phyloP scores from a whole-genome alignment of 352 stramenopile genomes.

The Thalassiosira mediterranea region DNA sequence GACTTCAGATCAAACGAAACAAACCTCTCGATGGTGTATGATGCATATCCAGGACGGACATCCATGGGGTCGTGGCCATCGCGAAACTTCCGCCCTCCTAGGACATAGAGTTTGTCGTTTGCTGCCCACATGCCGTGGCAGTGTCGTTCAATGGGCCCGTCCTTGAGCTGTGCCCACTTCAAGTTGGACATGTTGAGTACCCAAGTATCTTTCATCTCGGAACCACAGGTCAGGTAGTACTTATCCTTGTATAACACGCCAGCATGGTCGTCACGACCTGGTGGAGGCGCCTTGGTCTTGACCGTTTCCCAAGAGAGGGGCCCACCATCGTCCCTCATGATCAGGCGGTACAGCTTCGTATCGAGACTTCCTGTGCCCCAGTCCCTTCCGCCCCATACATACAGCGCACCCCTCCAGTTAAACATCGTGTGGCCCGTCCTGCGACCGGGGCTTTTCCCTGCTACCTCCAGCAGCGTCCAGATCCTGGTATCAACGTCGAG shows the following conservation, averaged over 20 bases:
- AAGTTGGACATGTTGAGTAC: constrained; percentile 20
- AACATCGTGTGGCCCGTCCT: constrained; percentile 33
- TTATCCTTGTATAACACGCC: constrained; percentile 40
- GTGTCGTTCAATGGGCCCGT: constrained; percentile 10
- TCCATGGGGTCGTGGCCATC: background rate
- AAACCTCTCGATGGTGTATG: constrained; percentile 29
- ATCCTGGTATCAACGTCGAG: constrained; percentile 16
- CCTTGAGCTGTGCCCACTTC: constrained; percentile 26
- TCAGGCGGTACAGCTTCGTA: constrained; percentile 23
- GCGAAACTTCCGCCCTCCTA: constrained; percentile 8
- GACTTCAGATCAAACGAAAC: constrained; percentile 24
- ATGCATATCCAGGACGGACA: background rate
- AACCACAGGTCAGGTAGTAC: constrained; percentile 27
- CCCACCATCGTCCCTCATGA: background rate
- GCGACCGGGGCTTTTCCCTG: constrained; percentile 12
- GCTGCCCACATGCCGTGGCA: constrained; percentile 32
- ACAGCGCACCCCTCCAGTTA: constrained; percentile 15
- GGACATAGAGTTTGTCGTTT: constrained; percentile 31
- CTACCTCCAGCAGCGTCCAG: constrained; percentile 13
- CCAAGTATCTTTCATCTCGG: constrained; percentile 15
- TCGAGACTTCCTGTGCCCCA: background rate
- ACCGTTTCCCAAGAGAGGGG: constrained; percentile 21
- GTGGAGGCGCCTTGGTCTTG: constrained; percentile 8
- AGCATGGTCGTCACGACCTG: constrained; percentile 17
- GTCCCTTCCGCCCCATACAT: constrained; percentile 24